Evolutionary conservation across 495 filamentous ascomycete species (phyloP).

Genomic region (Bathelium albidoporum): DNA sequence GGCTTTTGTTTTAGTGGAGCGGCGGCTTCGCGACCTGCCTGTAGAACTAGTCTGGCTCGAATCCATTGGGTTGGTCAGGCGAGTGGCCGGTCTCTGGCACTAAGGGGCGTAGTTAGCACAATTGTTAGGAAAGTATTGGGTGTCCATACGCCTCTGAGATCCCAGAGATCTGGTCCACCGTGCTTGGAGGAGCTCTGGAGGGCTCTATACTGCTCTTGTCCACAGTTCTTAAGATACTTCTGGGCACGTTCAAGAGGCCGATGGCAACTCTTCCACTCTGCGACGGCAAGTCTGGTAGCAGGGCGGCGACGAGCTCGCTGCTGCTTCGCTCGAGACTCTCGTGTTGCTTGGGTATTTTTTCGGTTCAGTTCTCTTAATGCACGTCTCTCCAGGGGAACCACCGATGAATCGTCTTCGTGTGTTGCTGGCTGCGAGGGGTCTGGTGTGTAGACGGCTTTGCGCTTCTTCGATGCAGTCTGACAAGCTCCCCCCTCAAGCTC

Average conservation of each 20-base stretch:
- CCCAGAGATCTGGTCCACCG: conserved; percentile 6
- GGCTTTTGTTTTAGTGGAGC: too few relatives aligned
- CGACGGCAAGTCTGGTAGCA: conserved; percentile 1
- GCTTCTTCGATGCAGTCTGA: background rate
- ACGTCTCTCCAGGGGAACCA: background rate
- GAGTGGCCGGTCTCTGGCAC: conserved; percentile 3
- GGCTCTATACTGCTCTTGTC: background rate
- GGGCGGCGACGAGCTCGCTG: background rate
- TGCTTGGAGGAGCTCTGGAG: conserved; percentile 6
- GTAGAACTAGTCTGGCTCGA: background rate
- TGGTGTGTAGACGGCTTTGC: background rate
- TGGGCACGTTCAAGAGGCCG: background rate
- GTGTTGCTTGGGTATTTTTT: conserved; percentile 2
- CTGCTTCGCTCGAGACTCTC: background rate
- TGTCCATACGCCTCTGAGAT: conserved; percentile 7
- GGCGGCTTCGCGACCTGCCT: background rate
- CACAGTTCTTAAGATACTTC: background rate
- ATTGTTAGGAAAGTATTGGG: background rate
- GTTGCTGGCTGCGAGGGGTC: background rate
- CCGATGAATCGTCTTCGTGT: conserved; percentile 7
- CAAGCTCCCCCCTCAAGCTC: background rate
- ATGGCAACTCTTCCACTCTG: background rate
- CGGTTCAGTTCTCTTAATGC: conserved; percentile 9
- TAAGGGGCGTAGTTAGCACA: conserved; percentile 7
- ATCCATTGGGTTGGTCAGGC: background rate